Base-by-base conservation (phyloP, 768 basidiomycete species). In the Boletus subcaerulescens region DNA sequence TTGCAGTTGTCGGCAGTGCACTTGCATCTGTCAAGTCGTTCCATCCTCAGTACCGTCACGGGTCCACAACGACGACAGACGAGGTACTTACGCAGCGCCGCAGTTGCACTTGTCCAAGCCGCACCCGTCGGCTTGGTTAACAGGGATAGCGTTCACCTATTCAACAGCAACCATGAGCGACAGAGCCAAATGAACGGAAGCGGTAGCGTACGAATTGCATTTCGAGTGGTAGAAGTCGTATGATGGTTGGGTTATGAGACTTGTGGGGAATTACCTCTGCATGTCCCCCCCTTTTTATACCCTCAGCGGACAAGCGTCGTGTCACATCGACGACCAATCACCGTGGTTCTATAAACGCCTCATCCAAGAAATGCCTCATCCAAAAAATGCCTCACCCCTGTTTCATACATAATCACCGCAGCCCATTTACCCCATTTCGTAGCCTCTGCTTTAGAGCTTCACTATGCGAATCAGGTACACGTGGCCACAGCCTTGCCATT, bases 201-300 rank as follows among this genome's bases (percentile, higher is more conserved):
- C n/a, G 32, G 10, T 3, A n/a, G 15, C 62, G 12, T 55, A 64
- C 62, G 31, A 42, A 51, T 53, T 64, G 59, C 62, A 64, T 64
- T 10, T 50, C 41, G 3, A 24, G 9, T 14, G 29, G 15, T 40
- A 33, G 11, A 38, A 22, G 35, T 48, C 13, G 47, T 32, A 43
- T 43, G 8, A 20, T 14, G 29, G 42, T 13, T 46, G 36, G 13
- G 26, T 31, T 41, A 7, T 29, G 1, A 18, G 42, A 39, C 2
- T 52, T 47, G 36, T 40, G 5, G 13, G 13, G 32, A 12, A 9
- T 14, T 3, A 11, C 8, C 8, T 29, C 29, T 8, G 2, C 29
- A 29, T 29, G 8, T 9, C 29, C 29, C 6, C 26, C 45, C 26
- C 8, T 54, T 40, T 40, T 63, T 63, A 63, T 63, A 61, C 32